Conservation (phyloP, 495 filamentous ascomycete genomes). For the Aspergillus coremiiformis region DNA sequence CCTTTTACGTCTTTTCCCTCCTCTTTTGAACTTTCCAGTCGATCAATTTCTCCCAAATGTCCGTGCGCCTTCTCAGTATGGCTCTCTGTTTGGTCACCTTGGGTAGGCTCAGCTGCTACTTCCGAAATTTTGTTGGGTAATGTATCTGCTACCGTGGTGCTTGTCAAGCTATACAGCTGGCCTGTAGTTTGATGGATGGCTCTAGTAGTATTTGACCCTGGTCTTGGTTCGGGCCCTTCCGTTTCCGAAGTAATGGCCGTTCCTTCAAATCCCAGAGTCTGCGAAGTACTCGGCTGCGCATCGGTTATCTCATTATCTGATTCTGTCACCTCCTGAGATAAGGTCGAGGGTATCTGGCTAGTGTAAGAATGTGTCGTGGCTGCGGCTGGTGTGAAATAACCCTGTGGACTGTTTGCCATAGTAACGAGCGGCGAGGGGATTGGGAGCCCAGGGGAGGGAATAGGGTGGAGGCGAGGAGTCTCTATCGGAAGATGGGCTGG, state of each 20-base stretch:
- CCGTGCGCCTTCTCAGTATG: neutral
- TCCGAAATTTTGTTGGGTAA: neutral
- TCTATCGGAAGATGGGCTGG: slow-evolving; percentile 23
- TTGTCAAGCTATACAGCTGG: neutral
- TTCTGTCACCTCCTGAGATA: slow-evolving; percentile 7
- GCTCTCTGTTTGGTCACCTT: neutral
- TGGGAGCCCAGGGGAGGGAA: slow-evolving; percentile 40
- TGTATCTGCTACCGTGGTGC: neutral
- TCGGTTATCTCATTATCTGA: neutral
- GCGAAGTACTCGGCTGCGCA: neutral
- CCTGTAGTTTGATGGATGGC: neutral
- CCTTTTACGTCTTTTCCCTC: neutral
- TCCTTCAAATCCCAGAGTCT: neutral
- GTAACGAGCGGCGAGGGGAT: slow-evolving; percentile 40
- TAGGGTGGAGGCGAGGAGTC: slow-evolving; percentile 39
- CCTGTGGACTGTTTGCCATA: slow-evolving; percentile 14
- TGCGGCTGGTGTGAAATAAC: slow-evolving; percentile 26
- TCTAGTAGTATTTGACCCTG: neutral
- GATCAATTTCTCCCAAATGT: neutral
- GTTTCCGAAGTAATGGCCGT: neutral
- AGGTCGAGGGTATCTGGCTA: slow-evolving; percentile 10
- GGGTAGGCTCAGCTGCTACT: neutral
- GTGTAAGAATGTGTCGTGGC: slow-evolving; percentile 7
- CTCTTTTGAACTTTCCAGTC: neutral
- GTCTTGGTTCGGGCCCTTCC: neutral